Evolutionary conservation across 805 yeast species (phyloP).

Genomic region (Yarrowia alimentaria): DNA sequence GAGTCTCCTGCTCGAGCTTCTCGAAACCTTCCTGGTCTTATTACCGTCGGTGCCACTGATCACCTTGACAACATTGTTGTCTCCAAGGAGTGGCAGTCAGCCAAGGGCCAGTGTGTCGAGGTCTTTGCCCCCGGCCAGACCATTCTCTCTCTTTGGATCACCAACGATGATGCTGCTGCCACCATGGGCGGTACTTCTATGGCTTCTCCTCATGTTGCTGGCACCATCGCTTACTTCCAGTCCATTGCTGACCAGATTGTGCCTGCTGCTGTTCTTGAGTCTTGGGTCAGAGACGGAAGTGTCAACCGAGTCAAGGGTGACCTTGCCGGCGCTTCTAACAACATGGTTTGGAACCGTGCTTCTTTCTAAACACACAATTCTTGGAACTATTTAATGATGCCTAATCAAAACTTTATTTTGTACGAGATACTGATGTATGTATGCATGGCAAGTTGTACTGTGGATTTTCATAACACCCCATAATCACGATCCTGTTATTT

Average conservation of each 20-base stretch:
- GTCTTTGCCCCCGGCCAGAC: conserved; percentile 95
- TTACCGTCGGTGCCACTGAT: conserved; percentile 23
- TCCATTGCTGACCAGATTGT: conserved; percentile 5
- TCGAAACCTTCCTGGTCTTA: conserved; percentile 3
- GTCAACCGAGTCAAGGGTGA: background rate
- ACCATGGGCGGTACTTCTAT: conserved; percentile 82
- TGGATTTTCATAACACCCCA: background rate
- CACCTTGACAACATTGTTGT: conserved; percentile 10
- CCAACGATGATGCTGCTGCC: conserved; percentile 36
- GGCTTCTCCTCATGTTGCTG: conserved; percentile 97
- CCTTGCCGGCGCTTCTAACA: conserved; percentile 10
- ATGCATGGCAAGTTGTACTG: background rate
- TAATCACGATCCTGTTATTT: no score
- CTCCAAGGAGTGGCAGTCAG: background rate
- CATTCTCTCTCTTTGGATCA: conserved; percentile 56
- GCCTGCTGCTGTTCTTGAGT: conserved; percentile 10
- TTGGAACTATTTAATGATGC: conserved; percentile 17
- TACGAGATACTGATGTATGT: background rate
- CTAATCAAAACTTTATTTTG: conserved; percentile 3
- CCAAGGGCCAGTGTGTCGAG: conserved; percentile 83
- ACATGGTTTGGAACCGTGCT: conserved; percentile 18
- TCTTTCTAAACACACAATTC: background rate
- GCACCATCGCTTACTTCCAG: conserved; percentile 74
- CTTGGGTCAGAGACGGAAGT: conserved; percentile 2
- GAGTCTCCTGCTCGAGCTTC: conserved; percentile 16